Percentiles rank a stretch among this genome's conserved stretches.
These are phyloP conservation scores for Cajanus cajan DNA, from an alignment of 306 rosid genomes.

Conservation along the genomic window DNA sequence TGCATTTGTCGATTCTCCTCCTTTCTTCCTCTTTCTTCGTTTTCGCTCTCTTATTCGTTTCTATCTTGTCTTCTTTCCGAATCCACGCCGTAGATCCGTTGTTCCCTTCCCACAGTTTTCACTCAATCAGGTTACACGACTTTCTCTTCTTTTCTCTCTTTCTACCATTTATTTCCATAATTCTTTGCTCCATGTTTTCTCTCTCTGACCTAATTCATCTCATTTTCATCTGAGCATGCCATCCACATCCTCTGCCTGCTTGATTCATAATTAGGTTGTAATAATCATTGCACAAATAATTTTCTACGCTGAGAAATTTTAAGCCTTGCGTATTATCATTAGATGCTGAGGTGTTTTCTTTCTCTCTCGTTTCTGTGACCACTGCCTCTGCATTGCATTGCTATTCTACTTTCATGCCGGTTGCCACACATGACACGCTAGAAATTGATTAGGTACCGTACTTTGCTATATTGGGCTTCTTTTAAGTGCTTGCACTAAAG, in stretches of 20 bases:
- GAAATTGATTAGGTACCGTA: conserved; percentile 1
- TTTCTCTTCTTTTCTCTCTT: conserved; percentile 8
- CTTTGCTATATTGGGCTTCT: neutral
- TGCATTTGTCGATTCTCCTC: conserved; percentile 19
- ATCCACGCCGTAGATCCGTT: neutral
- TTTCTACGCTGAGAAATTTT: neutral
- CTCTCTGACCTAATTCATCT: neutral
- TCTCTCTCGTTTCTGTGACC: neutral
- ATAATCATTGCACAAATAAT: neutral
- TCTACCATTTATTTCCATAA: neutral
- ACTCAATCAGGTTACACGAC: conserved; percentile 15
- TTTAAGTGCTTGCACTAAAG: neutral
- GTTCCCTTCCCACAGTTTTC: neutral
- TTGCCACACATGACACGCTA: neutral
- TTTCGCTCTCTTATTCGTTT: conserved; percentile 4
- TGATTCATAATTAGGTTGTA: conserved; percentile 2
- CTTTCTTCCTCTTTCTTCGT: neutral
- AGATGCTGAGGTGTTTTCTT: neutral
- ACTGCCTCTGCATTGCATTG: neutral
- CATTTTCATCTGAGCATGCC: neutral
- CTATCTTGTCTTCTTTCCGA: conserved; percentile 11
- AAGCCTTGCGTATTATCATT: neutral
- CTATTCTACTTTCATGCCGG: neutral
- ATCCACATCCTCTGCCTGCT: neutral
- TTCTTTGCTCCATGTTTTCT: neutral